Evolutionary conservation across 129 eudicot species (phyloP).

Genomic region (Daucus carota): DH1_v3.0 NC_030386.2:5836001-5836500

Average conservation of each 20-base stretch:
- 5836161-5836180: neutral
- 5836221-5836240: neutral
- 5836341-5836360: neutral
- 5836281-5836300: neutral
- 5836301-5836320: neutral
- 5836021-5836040: neutral
- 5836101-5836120: neutral
- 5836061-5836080: neutral
- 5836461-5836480: neutral
- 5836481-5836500: neutral
- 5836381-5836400: neutral
- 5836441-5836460: slow-evolving; percentile 2
- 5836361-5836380: neutral
- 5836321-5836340: neutral
- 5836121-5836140: neutral
- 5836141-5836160: neutral
- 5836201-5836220: neutral
- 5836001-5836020: slow-evolving; percentile 43
- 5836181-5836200: neutral
- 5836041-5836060: neutral
- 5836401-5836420: neutral
- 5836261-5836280: neutral
- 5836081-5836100: neutral
- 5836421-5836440: neutral
- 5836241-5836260: neutral